Conservation (phyloP, 2,329 filamentous ascomycete genomes). For the Alternaria infectoria region DNA sequence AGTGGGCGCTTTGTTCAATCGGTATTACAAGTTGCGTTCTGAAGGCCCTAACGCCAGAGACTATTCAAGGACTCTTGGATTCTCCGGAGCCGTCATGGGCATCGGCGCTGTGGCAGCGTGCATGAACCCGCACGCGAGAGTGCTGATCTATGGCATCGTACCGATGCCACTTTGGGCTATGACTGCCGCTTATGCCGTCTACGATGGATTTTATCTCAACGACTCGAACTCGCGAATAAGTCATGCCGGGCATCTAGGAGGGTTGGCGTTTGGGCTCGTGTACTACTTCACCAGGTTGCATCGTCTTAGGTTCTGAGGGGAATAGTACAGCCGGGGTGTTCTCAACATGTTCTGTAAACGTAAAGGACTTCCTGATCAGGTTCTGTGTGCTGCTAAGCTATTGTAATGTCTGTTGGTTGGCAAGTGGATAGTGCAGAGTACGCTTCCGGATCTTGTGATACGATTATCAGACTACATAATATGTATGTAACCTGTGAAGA, state of each 20-base stretch:
- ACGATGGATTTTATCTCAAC: conserved; percentile 50
- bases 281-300: conserved; percentile 37
- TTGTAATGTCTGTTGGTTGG: not conserved
- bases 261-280: conserved; percentile 47
- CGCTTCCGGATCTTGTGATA: not conserved
- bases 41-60: conserved; percentile 8
- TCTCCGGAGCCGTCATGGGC: conserved; percentile 53
- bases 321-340: not conserved
- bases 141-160: conserved; percentile 48
- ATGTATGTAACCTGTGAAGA: not conserved
- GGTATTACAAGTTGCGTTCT: conserved; percentile 9
- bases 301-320: conserved; percentile 15
- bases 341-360: not conserved
- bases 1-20: conserved; percentile 19
- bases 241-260: conserved; percentile 56
- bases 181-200: conserved; percentile 43
- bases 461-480: not conserved
- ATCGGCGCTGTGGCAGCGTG: conserved; percentile 48
- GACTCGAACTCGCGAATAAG: conserved; percentile 33
- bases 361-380: not conserved
- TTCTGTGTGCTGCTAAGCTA: not conserved
- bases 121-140: conserved; percentile 42
- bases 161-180: conserved; percentile 50
- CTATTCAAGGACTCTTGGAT: conserved; percentile 28
- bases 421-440: not conserved